Evolutionary conservation across 208 protist species (phyloP), one percentile per base, ranked within the genome.

Genomic region (Acanthamoeba triangularis): DNA sequence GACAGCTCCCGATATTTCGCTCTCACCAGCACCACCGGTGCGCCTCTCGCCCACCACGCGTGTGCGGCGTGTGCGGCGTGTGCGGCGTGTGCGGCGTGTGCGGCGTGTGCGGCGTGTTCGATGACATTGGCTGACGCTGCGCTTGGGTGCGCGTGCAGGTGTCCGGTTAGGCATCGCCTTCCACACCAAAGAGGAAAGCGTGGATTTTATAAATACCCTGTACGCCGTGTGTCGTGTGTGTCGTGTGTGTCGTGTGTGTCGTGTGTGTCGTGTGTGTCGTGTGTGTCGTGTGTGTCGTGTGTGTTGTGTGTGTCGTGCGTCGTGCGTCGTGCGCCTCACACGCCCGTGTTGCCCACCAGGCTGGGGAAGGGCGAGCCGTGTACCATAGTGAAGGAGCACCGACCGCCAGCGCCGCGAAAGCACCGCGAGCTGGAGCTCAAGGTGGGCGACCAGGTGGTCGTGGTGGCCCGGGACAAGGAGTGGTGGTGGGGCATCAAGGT

Each of bases 401-500:
- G n/a, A 16, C 67, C 67, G 30, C 23, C 67, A 41, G 0, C 67
- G 10, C 33, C 3, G 33, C 23, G 67, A 16, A 33, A 41, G n/a
- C 14, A 18, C 10, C 30, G 67, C 67, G 67, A 76, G 67, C 30
- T 76, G 67, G 67, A 76, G 23, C 23, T 76, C 33, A 33, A 41
- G 35, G 18, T 8, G n/a, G 35, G 35, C 30, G 67, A 76, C 67
- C 28, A 41, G n/a, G 67, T 76, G 14, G 30, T 41, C 1, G 67
- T 76, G 67, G 67, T 76, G n/a, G 67, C 30, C 67, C 23, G 23
- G 8, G 67, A 76, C 14, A 76, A 76, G 67, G 67, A 76, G 67
- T 41, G 30, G n/a, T 76, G 67, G 67, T 76, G 67, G 67, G 67
- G 67, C 35, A 41, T 76, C 67, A 76, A 76, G 30, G 67, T 76